Evolutionary conservation across 2,329 filamentous ascomycete species (phyloP).

Genomic region (Microsporum ferrugineum): DNA sequence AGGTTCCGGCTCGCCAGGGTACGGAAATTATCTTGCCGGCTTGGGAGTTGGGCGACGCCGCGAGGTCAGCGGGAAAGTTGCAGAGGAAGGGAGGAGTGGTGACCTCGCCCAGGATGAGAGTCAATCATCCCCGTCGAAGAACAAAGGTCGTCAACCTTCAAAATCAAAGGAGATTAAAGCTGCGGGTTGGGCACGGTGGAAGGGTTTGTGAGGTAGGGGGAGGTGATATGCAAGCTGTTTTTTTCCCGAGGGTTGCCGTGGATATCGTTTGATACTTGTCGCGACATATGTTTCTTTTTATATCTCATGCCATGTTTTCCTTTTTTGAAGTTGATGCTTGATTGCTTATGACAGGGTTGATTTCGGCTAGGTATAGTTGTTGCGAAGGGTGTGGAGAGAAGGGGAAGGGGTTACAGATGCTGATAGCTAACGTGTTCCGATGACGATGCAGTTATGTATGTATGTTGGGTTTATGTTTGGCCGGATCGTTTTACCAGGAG

Average conservation of each 20-base stretch:
- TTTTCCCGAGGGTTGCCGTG: constrained; percentile 6
- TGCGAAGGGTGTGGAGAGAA: neutral
- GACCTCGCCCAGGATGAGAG: constrained; percentile 14
- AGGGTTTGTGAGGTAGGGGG: constrained; percentile 26
- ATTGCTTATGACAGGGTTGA: neutral
- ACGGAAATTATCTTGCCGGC: constrained; percentile 34
- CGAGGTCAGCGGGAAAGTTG: constrained; percentile 38
- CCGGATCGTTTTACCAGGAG: neutral
- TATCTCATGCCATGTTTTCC: neutral
- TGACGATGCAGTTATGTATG: neutral
- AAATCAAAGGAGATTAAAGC: constrained; percentile 22
- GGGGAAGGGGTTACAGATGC: neutral
- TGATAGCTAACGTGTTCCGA: neutral
- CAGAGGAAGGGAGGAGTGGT: constrained; percentile 35
- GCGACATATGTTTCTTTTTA: neutral
- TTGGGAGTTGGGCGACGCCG: constrained; percentile 36
- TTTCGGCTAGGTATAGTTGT: neutral
- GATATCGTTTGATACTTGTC: constrained; percentile 5
- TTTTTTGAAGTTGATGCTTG: neutral
- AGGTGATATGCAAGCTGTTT: neutral
- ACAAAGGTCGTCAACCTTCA: constrained; percentile 8
- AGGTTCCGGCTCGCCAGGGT: constrained; percentile 24
- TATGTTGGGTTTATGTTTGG: neutral
- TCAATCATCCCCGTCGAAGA: constrained; percentile 12
- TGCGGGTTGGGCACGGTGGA: constrained; percentile 38